Percentiles rank a stretch among this genome's conserved stretches.
Conservation (phyloP, 2,329 filamentous ascomycete genomes). For the Fusarium beomiforme region DNA sequence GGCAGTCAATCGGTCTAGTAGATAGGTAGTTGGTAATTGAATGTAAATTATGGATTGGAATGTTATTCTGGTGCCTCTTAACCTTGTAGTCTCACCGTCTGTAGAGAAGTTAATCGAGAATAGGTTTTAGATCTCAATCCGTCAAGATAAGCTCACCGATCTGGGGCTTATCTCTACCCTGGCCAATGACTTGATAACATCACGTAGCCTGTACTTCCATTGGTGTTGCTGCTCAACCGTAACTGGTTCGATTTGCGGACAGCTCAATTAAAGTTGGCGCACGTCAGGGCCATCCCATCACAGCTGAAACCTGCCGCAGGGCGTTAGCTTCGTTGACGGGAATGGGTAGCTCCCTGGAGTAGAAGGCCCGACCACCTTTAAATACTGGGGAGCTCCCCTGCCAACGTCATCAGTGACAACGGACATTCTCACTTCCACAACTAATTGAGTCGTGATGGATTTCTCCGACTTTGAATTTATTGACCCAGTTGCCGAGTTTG, state of each 20-base stretch:
- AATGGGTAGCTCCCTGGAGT: background rate
- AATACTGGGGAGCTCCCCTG: slow-evolving; percentile 19
- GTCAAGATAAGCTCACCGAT: background rate
- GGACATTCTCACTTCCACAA: background rate
- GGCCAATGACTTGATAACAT: slow-evolving; percentile 8
- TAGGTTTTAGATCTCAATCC: background rate
- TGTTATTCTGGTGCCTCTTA: background rate
- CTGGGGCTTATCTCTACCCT: background rate
- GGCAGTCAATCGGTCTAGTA: background rate
- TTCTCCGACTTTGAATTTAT: slow-evolving; percentile 42
- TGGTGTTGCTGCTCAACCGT: slow-evolving; percentile 14
- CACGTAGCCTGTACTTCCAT: background rate
- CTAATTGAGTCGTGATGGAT: slow-evolving; percentile 24
- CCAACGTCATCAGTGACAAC: slow-evolving; percentile 8
- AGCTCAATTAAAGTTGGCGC: slow-evolving; percentile 23
- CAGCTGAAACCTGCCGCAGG: slow-evolving; percentile 22
- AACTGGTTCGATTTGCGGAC: slow-evolving; percentile 22
- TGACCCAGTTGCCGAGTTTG: slow-evolving; percentile 36
- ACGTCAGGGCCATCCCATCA: slow-evolving; percentile 2
- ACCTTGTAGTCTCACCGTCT: background rate
- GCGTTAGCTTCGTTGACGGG: slow-evolving; percentile 4
- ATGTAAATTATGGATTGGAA: background rate
- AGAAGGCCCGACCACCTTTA: slow-evolving; percentile 1
- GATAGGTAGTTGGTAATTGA: background rate
- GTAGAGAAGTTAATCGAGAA: background rate